phyloP scores from a whole-genome alignment of 1,284 basidiomycete genomes.

The Xerocomus nothofagi region DNA sequence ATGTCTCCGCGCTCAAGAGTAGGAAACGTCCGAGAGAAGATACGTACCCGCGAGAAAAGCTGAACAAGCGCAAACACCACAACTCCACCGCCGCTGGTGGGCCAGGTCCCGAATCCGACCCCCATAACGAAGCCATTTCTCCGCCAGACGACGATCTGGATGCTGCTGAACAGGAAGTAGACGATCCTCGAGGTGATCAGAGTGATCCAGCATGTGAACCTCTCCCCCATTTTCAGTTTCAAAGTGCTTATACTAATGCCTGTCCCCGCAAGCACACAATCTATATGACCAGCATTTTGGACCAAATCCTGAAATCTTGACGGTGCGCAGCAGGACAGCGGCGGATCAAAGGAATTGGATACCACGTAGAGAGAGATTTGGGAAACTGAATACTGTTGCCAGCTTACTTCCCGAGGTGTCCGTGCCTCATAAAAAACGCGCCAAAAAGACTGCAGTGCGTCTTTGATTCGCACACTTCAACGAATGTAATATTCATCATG shows the following conservation, averaged over 20 bases:
- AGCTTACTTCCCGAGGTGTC: slow-evolving; percentile 50
- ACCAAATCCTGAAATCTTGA: slow-evolving; percentile 45
- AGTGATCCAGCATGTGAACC: slow-evolving; percentile 32
- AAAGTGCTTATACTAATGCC: background rate
- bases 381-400: slow-evolving; percentile 54
- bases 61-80: slow-evolving; percentile 59
- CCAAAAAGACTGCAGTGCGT: slow-evolving; percentile 33
- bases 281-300: slow-evolving; percentile 71
- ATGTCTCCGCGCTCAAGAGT: slow-evolving; percentile 81
- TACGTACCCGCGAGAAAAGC: slow-evolving; percentile 51
- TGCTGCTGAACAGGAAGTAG: slow-evolving; percentile 13
- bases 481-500: background rate
- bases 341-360: slow-evolving; percentile 56
- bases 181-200: slow-evolving; percentile 13
- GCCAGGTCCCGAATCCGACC: slow-evolving; percentile 3
- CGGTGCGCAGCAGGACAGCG: slow-evolving; percentile 46
- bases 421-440: slow-evolving; percentile 22
- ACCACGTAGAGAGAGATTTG: slow-evolving; percentile 41
- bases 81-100: slow-evolving; percentile 31
- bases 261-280: slow-evolving; percentile 34
- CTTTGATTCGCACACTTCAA: background rate
- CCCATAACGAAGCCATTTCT: slow-evolving; percentile 5
- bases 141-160: slow-evolving; percentile 18
- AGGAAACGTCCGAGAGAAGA: slow-evolving; percentile 59
- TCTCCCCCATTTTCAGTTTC: background rate